phyloP scores from a whole-genome alignment of 176 grass and related monocot species.

The Tillandsia fasciculata region DNA sequence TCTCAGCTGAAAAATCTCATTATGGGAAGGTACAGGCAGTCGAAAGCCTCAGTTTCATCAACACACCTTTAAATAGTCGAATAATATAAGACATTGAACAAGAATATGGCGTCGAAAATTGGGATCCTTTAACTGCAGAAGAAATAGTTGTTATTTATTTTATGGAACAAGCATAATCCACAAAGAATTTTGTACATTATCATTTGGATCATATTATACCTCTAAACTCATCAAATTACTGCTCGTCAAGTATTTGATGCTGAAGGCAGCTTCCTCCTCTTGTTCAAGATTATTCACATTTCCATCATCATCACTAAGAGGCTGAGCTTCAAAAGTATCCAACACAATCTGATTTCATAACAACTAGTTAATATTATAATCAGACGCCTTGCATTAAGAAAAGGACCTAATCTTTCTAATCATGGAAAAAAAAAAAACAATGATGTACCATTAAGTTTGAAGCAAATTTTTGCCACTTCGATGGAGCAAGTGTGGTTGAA shows the following conservation, averaged over 20 bases:
- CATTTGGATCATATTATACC: conserved; percentile 37
- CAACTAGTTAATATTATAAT: not conserved
- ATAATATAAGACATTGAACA: conserved; percentile 96
- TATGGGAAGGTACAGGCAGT: not conserved
- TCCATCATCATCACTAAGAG: conserved; percentile 84
- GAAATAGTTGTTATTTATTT: conserved; percentile 6
- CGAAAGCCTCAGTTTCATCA: conserved; percentile 12
- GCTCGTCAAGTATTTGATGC: conserved; percentile 93
- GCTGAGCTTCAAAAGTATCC: conserved; percentile 95
- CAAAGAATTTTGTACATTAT: not conserved
- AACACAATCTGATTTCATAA: conserved; percentile 58
- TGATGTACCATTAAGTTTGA: conserved; percentile 56
- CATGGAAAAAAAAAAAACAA: not conserved
- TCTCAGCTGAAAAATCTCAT: too few species aligned
- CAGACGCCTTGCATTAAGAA: not conserved
- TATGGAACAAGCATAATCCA: not conserved
- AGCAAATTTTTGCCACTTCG: conserved; percentile 83
- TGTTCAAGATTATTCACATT: conserved; percentile 75
- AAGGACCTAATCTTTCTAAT: not conserved
- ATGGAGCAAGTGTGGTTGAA: conserved; percentile 45
- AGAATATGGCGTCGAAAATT: conserved; percentile 97
- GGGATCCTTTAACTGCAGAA: conserved; percentile 79
- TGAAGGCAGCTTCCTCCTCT: conserved; percentile 82
- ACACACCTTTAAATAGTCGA: conserved; percentile 85
- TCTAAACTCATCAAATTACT: conserved; percentile 99